These are phyloP conservation scores for Guillardia theta DNA, from an alignment of 78 protist genomes.

Conservation along the genomic window DNA sequence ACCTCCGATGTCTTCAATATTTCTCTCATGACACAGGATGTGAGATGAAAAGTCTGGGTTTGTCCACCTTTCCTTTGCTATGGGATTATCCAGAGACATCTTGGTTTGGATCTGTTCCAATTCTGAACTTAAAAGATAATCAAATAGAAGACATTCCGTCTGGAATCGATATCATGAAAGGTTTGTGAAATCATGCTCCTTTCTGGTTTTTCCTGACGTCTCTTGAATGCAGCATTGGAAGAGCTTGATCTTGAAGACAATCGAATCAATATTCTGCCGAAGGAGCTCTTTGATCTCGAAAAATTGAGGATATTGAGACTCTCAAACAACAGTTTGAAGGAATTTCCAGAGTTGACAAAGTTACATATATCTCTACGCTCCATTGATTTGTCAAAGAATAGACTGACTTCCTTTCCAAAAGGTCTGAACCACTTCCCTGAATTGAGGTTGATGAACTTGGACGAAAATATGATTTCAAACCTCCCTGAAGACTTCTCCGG, in stretches of 20 bases:
- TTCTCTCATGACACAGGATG: not conserved
- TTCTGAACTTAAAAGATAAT: not conserved
- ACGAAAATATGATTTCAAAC: not conserved
- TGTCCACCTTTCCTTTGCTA: not conserved
- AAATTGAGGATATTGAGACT: not conserved
- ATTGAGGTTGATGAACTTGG: too few species aligned
- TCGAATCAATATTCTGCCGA: not conserved
- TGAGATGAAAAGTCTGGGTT: not conserved
- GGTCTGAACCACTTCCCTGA: too few species aligned
- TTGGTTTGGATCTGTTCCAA: not conserved
- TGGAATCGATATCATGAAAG: not conserved
- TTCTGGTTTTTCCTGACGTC: too few species aligned
- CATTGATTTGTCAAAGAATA: too few species aligned
- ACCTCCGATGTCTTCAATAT: not conserved
- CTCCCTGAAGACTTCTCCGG: not conserved
- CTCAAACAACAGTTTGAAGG: not conserved
- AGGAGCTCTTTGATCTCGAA: not conserved
- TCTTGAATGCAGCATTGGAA: not conserved
- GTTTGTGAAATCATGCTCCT: too few species aligned
- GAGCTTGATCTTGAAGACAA: not conserved
- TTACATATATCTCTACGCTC: too few species aligned
- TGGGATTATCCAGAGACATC: not conserved
- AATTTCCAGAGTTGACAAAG: not conserved
- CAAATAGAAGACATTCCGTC: not conserved
- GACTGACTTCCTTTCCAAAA: too few species aligned